These are phyloP conservation scores for Rhodamnia rubescens DNA, from an alignment of 345 rosid genomes.

Conservation along the genomic window DNA sequence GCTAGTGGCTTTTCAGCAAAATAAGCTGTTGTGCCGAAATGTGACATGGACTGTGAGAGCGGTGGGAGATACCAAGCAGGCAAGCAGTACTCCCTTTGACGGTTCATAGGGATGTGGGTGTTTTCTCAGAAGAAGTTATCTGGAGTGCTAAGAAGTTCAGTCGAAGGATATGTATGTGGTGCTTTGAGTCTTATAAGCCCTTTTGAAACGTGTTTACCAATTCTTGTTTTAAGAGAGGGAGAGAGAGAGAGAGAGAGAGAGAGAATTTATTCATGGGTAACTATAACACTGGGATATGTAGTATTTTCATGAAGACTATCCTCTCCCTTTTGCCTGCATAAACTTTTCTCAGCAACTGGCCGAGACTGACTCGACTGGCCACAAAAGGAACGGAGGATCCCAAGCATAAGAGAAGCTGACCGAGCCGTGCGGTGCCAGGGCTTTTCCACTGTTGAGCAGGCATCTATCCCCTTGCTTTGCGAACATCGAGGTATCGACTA, in stretches of 20 bases:
- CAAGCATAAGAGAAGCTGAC: slow-evolving; percentile 13
- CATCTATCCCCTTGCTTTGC: not conserved
- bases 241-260: not conserved
- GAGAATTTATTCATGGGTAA: not conserved
- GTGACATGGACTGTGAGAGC: not conserved
- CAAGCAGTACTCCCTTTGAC: too few relatives aligned
- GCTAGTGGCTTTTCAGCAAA: not conserved
- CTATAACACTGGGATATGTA: not conserved
- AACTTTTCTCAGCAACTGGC: not conserved
- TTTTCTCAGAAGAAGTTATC: not conserved
- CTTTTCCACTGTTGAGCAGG: slow-evolving; percentile 4
- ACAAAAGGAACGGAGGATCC: slow-evolving; percentile 12
- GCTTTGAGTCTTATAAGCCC: not conserved
- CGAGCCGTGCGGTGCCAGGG: not conserved
- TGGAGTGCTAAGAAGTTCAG: not conserved
- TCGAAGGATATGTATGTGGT: not conserved
- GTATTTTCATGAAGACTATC: not conserved
- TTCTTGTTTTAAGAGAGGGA: not conserved
- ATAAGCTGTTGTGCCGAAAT: not conserved
- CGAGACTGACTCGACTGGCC: not conserved
- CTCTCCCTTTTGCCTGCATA: not conserved
- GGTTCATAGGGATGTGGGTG: not conserved
- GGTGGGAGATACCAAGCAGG: not conserved
- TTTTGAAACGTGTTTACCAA: not conserved
- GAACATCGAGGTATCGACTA: not conserved